These are phyloP conservation scores for Penicillium sp. DNA, from an alignment of 2,329 filamentous ascomycete genomes.

Conservation along the genomic window DNA sequence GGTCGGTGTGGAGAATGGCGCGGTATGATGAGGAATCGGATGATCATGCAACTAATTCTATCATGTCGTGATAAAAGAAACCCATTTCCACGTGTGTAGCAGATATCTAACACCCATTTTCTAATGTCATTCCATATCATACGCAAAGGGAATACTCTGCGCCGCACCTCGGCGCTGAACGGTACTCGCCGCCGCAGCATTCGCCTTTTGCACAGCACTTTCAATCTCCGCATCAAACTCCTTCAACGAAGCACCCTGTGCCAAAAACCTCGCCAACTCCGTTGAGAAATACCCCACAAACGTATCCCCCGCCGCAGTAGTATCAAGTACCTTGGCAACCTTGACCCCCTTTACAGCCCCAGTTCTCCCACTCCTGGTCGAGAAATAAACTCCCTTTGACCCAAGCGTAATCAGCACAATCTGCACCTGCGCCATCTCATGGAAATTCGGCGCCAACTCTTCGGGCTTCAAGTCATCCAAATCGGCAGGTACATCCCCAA, in stretches of 20 bases:
- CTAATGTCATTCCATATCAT: constrained; percentile 15
- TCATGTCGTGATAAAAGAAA: constrained; percentile 9
- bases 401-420: constrained; percentile 23
- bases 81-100: neutral
- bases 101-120: neutral
- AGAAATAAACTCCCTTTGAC: constrained; percentile 23
- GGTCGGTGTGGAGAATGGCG: constrained; percentile 19
- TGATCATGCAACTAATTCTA: constrained; percentile 13
- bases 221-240: constrained; percentile 18
- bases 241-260: constrained; percentile 9
- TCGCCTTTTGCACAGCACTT: constrained; percentile 14
- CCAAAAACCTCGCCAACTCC: constrained; percentile 18
- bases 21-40: constrained; percentile 22
- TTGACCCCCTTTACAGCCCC: constrained; percentile 18
- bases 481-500: constrained; percentile 7
- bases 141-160: constrained; percentile 23
- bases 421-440: constrained; percentile 15
- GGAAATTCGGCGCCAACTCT: constrained; percentile 16
- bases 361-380: constrained; percentile 12
- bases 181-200: constrained; percentile 19
- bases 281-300: constrained; percentile 24
- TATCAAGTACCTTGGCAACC: constrained; percentile 21
- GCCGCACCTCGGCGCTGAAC: constrained; percentile 20
- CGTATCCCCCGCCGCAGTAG: constrained; percentile 22
- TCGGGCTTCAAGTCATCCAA: constrained; percentile 12